phyloP scores from a whole-genome alignment of 345 rosid genomes.

The Xanthoceras sorbifolium region DNA sequence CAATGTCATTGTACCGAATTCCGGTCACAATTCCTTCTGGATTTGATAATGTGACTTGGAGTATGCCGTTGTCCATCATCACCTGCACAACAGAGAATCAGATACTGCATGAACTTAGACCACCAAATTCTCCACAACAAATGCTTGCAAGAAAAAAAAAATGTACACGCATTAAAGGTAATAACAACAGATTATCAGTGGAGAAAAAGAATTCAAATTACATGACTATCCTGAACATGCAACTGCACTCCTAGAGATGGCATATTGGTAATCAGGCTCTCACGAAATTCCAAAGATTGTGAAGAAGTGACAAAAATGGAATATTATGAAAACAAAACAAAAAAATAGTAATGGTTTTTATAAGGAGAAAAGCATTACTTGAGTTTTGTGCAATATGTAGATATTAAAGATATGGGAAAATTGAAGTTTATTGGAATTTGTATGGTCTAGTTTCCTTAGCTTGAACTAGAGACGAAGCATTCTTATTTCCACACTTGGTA shows the following conservation, averaged over 20 bases:
- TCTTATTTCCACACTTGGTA: not conserved
- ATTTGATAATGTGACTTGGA: slow-evolving; percentile 68
- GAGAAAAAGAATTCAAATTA: not conserved
- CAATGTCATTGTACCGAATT: slow-evolving; percentile 61
- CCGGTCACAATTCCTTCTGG: slow-evolving; percentile 83
- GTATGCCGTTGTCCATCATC: slow-evolving; percentile 75
- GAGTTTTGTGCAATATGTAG: not conserved
- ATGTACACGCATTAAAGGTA: slow-evolving; percentile 22
- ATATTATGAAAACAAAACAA: not conserved
- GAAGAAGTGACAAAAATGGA: not conserved
- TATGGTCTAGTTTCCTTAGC: slow-evolving; percentile 24
- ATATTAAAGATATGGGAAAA: not conserved
- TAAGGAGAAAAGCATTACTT: not conserved
- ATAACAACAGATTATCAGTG: not conserved
- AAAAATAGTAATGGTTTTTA: not conserved
- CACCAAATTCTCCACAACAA: not conserved
- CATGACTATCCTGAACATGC: slow-evolving; percentile 37
- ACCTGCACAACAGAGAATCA: slow-evolving; percentile 49
- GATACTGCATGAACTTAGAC: not conserved
- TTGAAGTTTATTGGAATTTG: not conserved
- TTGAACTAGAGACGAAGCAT: slow-evolving; percentile 45
- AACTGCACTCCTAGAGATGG: slow-evolving; percentile 30
- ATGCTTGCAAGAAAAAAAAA: too few relatives aligned
- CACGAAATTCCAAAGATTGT: not conserved
- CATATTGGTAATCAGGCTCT: slow-evolving; percentile 24